Evolutionary conservation across 148 eudicot species (phyloP).

Genomic region (Talinum fruticosum): DNA sequence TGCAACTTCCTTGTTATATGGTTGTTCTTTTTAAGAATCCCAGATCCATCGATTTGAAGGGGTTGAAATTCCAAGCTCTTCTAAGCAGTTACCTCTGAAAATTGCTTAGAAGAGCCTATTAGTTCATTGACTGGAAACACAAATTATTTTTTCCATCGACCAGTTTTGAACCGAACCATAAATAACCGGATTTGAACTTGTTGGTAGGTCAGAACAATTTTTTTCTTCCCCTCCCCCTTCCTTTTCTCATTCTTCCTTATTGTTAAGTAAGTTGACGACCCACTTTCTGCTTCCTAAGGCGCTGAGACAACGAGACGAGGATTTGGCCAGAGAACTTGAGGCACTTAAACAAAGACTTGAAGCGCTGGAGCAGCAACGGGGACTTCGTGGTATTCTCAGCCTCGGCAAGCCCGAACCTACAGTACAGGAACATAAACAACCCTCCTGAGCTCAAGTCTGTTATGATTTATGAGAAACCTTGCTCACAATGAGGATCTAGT

Average conservation of each 20-base stretch:
- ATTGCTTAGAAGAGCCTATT: too few relatives aligned
- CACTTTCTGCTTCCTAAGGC: slow-evolving; percentile 36
- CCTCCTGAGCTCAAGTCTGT: slow-evolving; percentile 8
- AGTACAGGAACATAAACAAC: slow-evolving; percentile 26
- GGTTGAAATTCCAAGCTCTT: too few relatives aligned
- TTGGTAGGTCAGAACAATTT: background rate
- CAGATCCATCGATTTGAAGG: too few relatives aligned
- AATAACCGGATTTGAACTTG: background rate
- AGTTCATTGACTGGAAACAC: too few relatives aligned
- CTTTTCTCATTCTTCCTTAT: background rate
- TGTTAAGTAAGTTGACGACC: slow-evolving; percentile 17
- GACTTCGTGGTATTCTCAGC: slow-evolving; percentile 37
- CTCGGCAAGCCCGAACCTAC: slow-evolving; percentile 21
- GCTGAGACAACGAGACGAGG: slow-evolving; percentile 62
- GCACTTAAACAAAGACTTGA: slow-evolving; percentile 49
- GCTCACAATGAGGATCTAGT: background rate
- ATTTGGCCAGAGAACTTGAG: slow-evolving; percentile 54
- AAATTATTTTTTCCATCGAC: background rate
- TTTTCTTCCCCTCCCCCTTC: background rate
- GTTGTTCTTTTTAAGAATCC: too few relatives aligned
- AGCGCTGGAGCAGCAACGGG: slow-evolving; percentile 50
- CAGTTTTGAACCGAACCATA: background rate
- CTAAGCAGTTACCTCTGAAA: too few relatives aligned
- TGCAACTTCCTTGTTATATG: background rate
- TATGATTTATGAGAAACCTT: background rate